A percentile compares a stretch with the other conserved stretches of the same genome.
Evolutionary conservation across 208 protist species (phyloP).

Genomic region (Strigomonas culicis): DNA sequence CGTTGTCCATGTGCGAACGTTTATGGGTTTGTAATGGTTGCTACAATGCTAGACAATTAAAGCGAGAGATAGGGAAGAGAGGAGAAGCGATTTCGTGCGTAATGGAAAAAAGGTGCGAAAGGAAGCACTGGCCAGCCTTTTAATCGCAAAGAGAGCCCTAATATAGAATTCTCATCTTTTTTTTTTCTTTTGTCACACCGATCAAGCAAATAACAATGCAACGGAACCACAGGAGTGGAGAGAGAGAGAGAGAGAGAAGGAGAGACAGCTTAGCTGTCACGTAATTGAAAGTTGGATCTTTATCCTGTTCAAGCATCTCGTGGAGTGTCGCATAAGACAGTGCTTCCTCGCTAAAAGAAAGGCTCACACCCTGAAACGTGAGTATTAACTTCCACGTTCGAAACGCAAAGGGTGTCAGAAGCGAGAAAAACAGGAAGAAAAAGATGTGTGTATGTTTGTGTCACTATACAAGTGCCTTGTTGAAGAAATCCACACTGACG

Average conservation of each 20-base stretch:
- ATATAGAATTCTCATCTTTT: not conserved
- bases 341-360: too few species aligned
- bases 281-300: too few species aligned
- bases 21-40: too few species aligned
- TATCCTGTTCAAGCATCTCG: too few species aligned
- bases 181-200: slow-evolving; percentile 1
- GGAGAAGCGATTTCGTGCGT: not conserved
- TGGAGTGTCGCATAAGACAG: too few species aligned
- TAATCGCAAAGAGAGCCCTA: too few species aligned
- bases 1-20: slow-evolving; percentile 39
- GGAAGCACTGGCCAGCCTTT: not conserved
- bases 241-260: not conserved
- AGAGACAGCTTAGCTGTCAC: too few species aligned
- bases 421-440: slow-evolving; percentile 8
- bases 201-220: slow-evolving; percentile 7
- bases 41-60: not conserved
- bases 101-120: not conserved
- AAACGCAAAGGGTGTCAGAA: not conserved
- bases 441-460: not conserved
- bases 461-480: slow-evolving; percentile 21
- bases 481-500: slow-evolving; percentile 27
- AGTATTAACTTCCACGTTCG: not conserved
- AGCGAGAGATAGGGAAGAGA: not conserved
- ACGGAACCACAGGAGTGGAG: not conserved
- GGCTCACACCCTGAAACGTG: not conserved